Percentiles rank a stretch among this genome's conserved stretches.
phyloP scores from a whole-genome alignment of 352 stramenopile genomes.

The Phytophthora pisi region DNA sequence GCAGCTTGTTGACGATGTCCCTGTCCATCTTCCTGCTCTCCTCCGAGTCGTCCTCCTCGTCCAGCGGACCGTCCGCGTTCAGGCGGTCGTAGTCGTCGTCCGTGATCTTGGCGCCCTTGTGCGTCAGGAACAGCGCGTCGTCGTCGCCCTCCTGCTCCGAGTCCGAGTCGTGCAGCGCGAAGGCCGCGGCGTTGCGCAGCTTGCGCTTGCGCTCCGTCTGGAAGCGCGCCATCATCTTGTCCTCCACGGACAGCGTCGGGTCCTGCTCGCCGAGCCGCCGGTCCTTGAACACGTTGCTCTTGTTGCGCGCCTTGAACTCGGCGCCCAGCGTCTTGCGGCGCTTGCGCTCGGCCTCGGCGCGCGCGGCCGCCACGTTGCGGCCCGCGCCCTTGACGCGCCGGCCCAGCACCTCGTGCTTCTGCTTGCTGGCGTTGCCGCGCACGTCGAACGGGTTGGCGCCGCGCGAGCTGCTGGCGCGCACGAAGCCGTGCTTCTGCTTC shows the following conservation, averaged over 20 bases:
- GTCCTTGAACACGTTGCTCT: slow-evolving; percentile 91
- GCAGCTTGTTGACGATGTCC: slow-evolving; percentile 85
- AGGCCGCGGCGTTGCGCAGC: slow-evolving; percentile 74
- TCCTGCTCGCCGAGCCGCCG: slow-evolving; percentile 86
- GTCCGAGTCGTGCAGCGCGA: slow-evolving; percentile 82
- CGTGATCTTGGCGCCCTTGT: slow-evolving; percentile 69
- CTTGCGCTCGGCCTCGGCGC: slow-evolving; percentile 82
- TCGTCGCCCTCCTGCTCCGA: slow-evolving; percentile 72
- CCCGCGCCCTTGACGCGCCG: slow-evolving; percentile 88
- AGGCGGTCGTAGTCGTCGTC: slow-evolving; percentile 80
- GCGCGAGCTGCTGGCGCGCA: slow-evolving; percentile 25
- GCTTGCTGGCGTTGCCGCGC: slow-evolving; percentile 74
- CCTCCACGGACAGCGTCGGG: slow-evolving; percentile 86
- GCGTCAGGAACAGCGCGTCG: slow-evolving; percentile 71
- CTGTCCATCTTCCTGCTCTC: slow-evolving; percentile 72
- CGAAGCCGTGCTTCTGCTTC: slow-evolving; percentile 30
- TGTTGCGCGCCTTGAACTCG: slow-evolving; percentile 85
- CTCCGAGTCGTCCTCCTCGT: slow-evolving; percentile 80
- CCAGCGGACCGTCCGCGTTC: slow-evolving; percentile 52
- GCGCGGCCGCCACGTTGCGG: slow-evolving; percentile 87
- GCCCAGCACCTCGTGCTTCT: slow-evolving; percentile 92
- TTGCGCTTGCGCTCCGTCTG: slow-evolving; percentile 89
- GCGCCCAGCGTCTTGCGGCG: slow-evolving; percentile 84
- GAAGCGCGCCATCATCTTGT: slow-evolving; percentile 93
- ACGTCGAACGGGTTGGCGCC: slow-evolving; percentile 92